Evolutionary conservation across 768 basidiomycete genomes (phyloP).

Genomic region (Termitomyces sp.): DNA sequence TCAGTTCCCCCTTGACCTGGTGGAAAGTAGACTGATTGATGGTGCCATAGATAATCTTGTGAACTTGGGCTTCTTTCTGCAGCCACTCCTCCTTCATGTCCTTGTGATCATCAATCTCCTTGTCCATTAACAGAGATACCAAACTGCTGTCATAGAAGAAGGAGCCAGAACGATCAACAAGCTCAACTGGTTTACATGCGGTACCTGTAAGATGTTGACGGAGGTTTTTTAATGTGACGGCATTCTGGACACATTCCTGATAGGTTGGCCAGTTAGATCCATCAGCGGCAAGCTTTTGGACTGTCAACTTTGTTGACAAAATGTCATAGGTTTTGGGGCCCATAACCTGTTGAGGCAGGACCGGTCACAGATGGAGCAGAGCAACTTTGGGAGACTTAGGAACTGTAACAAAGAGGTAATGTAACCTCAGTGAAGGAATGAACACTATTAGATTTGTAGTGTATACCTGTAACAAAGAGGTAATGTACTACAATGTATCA

Average conservation of each 20-base stretch:
- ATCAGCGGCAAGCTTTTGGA: constrained; percentile 16
- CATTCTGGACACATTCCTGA: constrained; percentile 20
- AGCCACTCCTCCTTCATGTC: constrained; percentile 11
- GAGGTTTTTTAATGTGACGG: constrained; percentile 1
- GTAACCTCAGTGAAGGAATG: too few relatives aligned
- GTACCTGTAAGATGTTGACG: constrained; percentile 17
- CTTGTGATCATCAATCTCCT: constrained; percentile 19
- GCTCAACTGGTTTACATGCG: constrained; percentile 13
- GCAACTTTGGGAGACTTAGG: too few relatives aligned
- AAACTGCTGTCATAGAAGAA: constrained; percentile 1
- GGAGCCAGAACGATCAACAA: constrained; percentile 11
- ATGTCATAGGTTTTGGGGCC: too few relatives aligned
- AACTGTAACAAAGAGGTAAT: too few relatives aligned
- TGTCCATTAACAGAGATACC: constrained; percentile 11
- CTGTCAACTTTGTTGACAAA: background rate
- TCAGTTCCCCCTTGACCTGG: background rate
- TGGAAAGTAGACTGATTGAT: constrained; percentile 2
- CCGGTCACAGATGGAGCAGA: too few relatives aligned
- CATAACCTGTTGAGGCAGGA: too few relatives aligned
- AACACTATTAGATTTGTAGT: too few relatives aligned
- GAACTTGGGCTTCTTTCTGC: constrained; percentile 1
- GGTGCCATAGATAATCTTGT: background rate
- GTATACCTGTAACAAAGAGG: too few relatives aligned
- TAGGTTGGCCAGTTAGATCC: constrained; percentile 28
- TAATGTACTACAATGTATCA: too few relatives aligned